Evolutionary conservation across 441 rosid genomes (phyloP).

Genomic region (Pelargonium citronellum): DNA sequence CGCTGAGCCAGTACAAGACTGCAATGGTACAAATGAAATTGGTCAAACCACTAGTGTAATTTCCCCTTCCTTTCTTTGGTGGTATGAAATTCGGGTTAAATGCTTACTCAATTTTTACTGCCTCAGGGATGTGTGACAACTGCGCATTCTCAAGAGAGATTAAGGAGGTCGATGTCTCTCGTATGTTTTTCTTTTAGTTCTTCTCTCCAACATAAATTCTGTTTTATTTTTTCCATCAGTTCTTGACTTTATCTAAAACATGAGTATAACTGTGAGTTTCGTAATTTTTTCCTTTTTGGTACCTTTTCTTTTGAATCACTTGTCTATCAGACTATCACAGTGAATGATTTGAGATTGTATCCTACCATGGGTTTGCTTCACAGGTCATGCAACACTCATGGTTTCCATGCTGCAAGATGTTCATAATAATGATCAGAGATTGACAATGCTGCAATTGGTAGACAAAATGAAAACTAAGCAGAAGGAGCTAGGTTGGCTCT

Average conservation of each 20-base stretch:
- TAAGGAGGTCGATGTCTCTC: slow-evolving; percentile 60
- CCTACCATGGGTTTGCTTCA: slow-evolving; percentile 20
- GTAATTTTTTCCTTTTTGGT: not conserved
- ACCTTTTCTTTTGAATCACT: not conserved
- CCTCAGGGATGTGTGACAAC: slow-evolving; percentile 86
- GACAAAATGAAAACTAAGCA: slow-evolving; percentile 76
- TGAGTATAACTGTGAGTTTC: not conserved
- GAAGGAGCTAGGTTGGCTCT: slow-evolving; percentile 61
- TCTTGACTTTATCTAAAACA: not conserved
- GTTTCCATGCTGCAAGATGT: slow-evolving; percentile 70
- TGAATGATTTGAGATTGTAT: slow-evolving; percentile 11
- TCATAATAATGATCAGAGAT: slow-evolving; percentile 67
- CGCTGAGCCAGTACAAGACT: slow-evolving; percentile 82
- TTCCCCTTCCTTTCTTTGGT: not conserved
- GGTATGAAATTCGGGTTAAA: slow-evolving; percentile 16
- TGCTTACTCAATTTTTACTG: slow-evolving; percentile 18
- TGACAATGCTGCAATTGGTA: slow-evolving; percentile 79
- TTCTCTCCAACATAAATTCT: not conserved
- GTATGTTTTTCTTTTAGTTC: slow-evolving; percentile 39
- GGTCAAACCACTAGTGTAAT: not conserved
- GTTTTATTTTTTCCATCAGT: not conserved
- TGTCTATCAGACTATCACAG: not conserved
- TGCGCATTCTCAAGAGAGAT: slow-evolving; percentile 69
- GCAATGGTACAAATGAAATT: slow-evolving; percentile 55
- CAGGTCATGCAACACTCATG: slow-evolving; percentile 61